Evolutionary conservation across 2,329 filamentous ascomycete genomes (phyloP), one percentile per base, ranked within the genome.

Genomic region (Xylariomycetidae sp.): DNA sequence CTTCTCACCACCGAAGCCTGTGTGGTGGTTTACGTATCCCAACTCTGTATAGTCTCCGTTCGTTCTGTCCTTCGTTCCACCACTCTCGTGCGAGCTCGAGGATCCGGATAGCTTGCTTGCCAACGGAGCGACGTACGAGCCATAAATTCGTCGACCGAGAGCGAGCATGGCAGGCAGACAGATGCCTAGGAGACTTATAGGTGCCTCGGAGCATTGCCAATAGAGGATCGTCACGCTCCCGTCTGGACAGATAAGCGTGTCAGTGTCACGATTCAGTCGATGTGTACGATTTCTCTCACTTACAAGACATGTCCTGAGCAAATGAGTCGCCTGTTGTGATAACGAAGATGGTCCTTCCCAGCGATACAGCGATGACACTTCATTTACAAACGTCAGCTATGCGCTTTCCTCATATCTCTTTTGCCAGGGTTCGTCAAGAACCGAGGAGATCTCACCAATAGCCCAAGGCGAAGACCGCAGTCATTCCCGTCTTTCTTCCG

Each of bases 161-260:
- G 32, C n/a, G 4, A 44, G 13, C 25, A 35, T 27, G 7, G 41
- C 35, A 6, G 38, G 38, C 1, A 44, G 12, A 10, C 41, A 41
- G 19, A 41, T 37, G 25, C 37, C 28, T 3, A 25, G 13, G 2
- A 44, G 13, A 4, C 31, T 38, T 4, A 44, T 36, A 9, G 41
- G 34, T 2, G 33, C 8, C 16, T 44, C 41, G 6, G 35, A 22
- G 11, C 15, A 30, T 2, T 31, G n/a, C 41, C 41, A 44, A 11
- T 36, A 42, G 2, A 38, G 15, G 3, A 34, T 10, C 1, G 32
- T 11, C 3, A 42, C 30, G 4, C 32, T 36, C 4, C 18, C 28
- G 11, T 34, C 40, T 39, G 12, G 9, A 11, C 11, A 15, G 20
- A 12, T 28, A n/a, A n/a, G n/a, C n/a, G n/a, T 6, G 12, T 18